These are phyloP conservation scores for Vanderwaltozyma yarrowii DNA, from an alignment of 805 yeast genomes.

Conservation along the genomic window DNA sequence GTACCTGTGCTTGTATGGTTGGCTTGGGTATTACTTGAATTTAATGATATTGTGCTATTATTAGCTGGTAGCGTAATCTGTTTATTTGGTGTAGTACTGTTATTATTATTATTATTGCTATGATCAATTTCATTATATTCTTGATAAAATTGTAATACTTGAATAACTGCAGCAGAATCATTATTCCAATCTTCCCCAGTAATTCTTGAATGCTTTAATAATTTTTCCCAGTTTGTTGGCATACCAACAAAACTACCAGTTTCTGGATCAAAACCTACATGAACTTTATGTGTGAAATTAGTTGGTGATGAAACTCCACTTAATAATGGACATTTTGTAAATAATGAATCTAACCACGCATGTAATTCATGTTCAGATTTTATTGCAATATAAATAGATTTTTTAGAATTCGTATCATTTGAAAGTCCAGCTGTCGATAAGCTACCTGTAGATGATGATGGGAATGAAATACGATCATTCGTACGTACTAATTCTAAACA, in stretches of 20 bases:
- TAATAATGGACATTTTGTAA: slow-evolving; percentile 57
- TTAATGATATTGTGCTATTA: not conserved
- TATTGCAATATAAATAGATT: slow-evolving; percentile 63
- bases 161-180: slow-evolving; percentile 92
- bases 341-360: slow-evolving; percentile 85
- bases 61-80: not conserved
- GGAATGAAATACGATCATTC: slow-evolving; percentile 20
- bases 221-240: slow-evolving; percentile 87
- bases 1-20: not conserved
- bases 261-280: slow-evolving; percentile 78
- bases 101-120: slow-evolving; percentile 2
- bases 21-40: not conserved
- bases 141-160: slow-evolving; percentile 72
- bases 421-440: not conserved
- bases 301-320: slow-evolving; percentile 80
- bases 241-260: slow-evolving; percentile 84
- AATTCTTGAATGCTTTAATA: slow-evolving; percentile 77
- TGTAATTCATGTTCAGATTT: slow-evolving; percentile 72
- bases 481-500: slow-evolving; percentile 70
- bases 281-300: slow-evolving; percentile 89
- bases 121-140: slow-evolving; percentile 29
- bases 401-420: slow-evolving; percentile 29
- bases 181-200: slow-evolving; percentile 86
- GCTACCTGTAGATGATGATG: slow-evolving; percentile 5
- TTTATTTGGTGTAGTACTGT: not conserved